Evolutionary conservation across 805 yeast genomes (phyloP).

Genomic region (Starmerella tilneyi): DNA sequence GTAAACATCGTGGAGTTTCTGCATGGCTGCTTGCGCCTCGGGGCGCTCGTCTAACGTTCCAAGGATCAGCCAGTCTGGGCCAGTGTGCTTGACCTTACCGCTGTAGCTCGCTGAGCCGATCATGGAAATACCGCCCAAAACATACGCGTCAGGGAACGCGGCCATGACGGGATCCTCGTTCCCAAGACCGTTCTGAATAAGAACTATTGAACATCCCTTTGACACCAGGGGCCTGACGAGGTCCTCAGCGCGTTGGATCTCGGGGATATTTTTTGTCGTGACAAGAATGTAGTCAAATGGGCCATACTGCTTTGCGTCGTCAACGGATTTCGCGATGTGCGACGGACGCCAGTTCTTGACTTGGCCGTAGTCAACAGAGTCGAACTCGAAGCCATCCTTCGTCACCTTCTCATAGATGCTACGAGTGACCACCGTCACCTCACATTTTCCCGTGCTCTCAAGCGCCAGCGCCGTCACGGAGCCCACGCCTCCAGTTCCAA

Average conservation of each 20-base stretch:
- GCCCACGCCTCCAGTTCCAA: constrained; percentile 86
- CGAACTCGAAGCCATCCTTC: constrained; percentile 47
- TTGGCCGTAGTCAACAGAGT: constrained; percentile 54
- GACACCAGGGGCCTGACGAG: constrained; percentile 43
- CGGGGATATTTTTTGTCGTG: constrained; percentile 58
- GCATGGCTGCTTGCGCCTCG: constrained; percentile 31
- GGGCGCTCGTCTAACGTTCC: constrained; percentile 43
- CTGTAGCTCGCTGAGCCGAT: constrained; percentile 48
- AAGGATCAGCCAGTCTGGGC: constrained; percentile 41
- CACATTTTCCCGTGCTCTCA: constrained; percentile 38
- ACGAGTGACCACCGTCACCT: constrained; percentile 54
- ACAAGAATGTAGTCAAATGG: constrained; percentile 52
- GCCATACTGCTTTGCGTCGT: constrained; percentile 37
- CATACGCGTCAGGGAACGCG: constrained; percentile 42
- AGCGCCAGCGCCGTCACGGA: constrained; percentile 61
- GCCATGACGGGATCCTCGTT: constrained; percentile 46
- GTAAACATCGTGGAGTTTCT: constrained; percentile 41
- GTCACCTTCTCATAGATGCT: constrained; percentile 49
- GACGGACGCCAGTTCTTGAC: constrained; percentile 46
- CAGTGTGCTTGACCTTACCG: constrained; percentile 43
- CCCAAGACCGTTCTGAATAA: constrained; percentile 60
- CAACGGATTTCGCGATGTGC: constrained; percentile 31
- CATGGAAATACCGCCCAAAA: constrained; percentile 54
- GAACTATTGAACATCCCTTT: constrained; percentile 41
- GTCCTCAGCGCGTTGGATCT: constrained; percentile 44